Conservation (phyloP, 345 rosid genomes). For the Corchorus capsularis region DNA sequence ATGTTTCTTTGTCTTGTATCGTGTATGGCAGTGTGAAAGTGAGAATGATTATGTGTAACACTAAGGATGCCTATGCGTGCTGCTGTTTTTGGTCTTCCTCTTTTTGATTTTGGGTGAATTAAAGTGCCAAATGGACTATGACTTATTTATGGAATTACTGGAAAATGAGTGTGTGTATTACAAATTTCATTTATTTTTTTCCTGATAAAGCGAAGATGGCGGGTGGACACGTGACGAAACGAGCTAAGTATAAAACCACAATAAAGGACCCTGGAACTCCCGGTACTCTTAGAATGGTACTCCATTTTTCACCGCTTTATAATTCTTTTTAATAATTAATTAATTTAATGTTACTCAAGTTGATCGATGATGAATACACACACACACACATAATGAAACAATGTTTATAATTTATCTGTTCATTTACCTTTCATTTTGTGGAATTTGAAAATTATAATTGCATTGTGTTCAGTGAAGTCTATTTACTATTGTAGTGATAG, state of each 20-base stretch:
- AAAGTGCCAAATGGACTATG: too few relatives aligned
- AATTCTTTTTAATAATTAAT: neutral
- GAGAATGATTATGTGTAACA: too few relatives aligned
- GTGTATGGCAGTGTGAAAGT: too few relatives aligned
- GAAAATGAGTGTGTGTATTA: too few relatives aligned
- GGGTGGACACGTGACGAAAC: constrained; percentile 54
- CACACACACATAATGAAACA: neutral
- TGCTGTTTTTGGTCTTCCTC: too few relatives aligned
- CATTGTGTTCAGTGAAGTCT: neutral
- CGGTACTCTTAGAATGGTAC: constrained; percentile 71
- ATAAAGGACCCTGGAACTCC: constrained; percentile 85
- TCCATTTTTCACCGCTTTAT: neutral
- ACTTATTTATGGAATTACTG: too few relatives aligned
- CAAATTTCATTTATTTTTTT: neutral
- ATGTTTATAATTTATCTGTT: neutral
- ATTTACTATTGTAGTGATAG: neutral
- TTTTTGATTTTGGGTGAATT: too few relatives aligned
- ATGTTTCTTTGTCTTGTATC: too few relatives aligned
- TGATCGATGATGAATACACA: neutral
- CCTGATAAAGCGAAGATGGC: constrained; percentile 42
- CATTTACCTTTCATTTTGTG: neutral
- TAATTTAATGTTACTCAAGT: neutral
- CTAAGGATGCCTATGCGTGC: too few relatives aligned
- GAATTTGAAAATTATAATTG: neutral
- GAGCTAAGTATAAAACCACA: constrained; percentile 72